These are phyloP conservation scores for Hyaloscypha bicolor DNA, from an alignment of 495 filamentous ascomycete genomes.

Conservation along the genomic window DNA sequence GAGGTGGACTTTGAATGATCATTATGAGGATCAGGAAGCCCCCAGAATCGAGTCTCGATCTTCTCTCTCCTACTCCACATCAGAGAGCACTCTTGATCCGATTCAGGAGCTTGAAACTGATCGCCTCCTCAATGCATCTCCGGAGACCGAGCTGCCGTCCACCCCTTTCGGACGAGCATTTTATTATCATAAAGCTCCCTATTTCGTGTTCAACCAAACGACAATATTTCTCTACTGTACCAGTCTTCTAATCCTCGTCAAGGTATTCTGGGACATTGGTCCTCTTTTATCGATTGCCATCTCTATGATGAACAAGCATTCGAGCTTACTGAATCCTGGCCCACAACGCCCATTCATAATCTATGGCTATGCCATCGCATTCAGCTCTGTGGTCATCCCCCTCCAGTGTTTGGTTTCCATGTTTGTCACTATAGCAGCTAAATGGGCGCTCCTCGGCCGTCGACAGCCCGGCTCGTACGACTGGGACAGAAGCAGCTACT, in stretches of 20 bases:
- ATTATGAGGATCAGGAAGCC: background rate
- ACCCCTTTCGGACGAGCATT: slow-evolving; percentile 48
- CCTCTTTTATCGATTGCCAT: slow-evolving; percentile 38
- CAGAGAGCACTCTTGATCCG: background rate
- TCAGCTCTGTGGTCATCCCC: slow-evolving; percentile 52
- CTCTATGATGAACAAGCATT: slow-evolving; percentile 16
- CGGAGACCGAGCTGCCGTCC: background rate
- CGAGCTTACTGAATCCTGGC: background rate
- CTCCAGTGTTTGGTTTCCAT: slow-evolving; percentile 56
- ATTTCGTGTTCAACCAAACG: slow-evolving; percentile 41
- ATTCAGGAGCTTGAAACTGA: background rate
- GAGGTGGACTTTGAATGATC: background rate
- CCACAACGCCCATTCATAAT: slow-evolving; percentile 17
- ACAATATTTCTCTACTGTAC: slow-evolving; percentile 45
- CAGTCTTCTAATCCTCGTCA: slow-evolving; percentile 36
- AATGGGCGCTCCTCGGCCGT: slow-evolving; percentile 48
- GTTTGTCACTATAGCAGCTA: slow-evolving; percentile 53
- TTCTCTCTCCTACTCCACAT: too few relatives aligned
- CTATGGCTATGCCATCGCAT: slow-evolving; percentile 33
- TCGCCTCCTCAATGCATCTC: background rate
- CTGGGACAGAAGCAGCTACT: slow-evolving; percentile 49
- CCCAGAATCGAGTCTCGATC: background rate
- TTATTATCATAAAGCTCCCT: slow-evolving; percentile 43
- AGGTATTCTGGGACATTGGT: slow-evolving; percentile 44
- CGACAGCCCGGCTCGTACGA: slow-evolving; percentile 45